phyloP scores from a whole-genome alignment of 176 grass and related monocot species.

The Oryza punctata region DNA sequence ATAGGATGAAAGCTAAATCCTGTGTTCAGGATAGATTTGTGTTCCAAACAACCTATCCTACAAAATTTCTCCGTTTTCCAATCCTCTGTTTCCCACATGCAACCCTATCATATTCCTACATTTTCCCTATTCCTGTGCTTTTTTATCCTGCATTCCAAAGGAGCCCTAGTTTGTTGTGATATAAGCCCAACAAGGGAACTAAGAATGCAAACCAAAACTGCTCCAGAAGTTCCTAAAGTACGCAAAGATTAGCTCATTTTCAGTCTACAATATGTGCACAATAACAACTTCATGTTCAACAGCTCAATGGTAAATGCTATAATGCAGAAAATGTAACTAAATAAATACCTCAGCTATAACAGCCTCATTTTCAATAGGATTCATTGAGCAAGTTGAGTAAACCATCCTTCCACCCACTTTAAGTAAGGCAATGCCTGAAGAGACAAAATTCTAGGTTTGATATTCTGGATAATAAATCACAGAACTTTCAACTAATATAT shows the following conservation, averaged over 20 bases:
- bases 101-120: too few relatives aligned
- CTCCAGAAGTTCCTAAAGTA: conserved; percentile 8
- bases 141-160: too few relatives aligned
- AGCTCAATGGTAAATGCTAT: not conserved
- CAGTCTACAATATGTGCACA: not conserved
- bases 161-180: not conserved
- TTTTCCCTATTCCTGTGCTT: too few relatives aligned
- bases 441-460: not conserved
- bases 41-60: too few relatives aligned
- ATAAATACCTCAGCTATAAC: conserved; percentile 73
- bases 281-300: conserved; percentile 19
- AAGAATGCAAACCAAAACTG: not conserved
- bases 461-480: not conserved
- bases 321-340: conserved; percentile 3
- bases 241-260: not conserved
- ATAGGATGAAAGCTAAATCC: too few relatives aligned
- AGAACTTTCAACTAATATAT: conserved; percentile 5
- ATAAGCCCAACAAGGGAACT: conserved; percentile 14
- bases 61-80: too few relatives aligned
- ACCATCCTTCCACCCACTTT: conserved; percentile 95
- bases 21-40: too few relatives aligned
- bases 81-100: too few relatives aligned
- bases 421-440: conserved; percentile 77
- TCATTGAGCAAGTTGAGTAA: conserved; percentile 98
- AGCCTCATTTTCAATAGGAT: conserved; percentile 98